Conservation (phyloP, 2,329 filamentous ascomycete species). For the Ploettnerulaceae sp. region DNA sequence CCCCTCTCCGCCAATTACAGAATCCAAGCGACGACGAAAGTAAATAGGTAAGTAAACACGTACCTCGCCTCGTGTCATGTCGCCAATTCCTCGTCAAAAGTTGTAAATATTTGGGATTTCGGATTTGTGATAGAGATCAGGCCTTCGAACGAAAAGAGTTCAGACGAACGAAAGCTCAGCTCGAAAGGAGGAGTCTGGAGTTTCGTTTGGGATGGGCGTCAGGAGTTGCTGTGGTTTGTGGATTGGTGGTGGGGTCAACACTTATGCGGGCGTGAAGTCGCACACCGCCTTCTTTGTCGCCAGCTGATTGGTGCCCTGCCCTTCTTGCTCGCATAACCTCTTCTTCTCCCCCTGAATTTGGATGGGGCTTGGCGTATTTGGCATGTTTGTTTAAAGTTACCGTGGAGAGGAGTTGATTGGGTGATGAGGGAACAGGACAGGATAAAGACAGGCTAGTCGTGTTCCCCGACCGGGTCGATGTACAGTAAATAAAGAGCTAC, state of each 20-base stretch:
- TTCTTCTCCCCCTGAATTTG: too few species aligned
- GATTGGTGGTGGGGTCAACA: not conserved
- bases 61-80: conserved; percentile 31
- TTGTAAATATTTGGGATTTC: not conserved
- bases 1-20: not conserved
- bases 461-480: too few species aligned
- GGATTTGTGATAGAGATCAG: not conserved
- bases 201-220: conserved; percentile 1
- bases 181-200: not conserved
- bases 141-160: not conserved
- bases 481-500: too few species aligned
- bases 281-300: too few species aligned
- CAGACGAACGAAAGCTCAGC: not conserved
- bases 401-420: too few species aligned
- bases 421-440: too few species aligned
- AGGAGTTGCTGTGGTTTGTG: conserved; percentile 3
- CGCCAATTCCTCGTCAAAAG: conserved; percentile 8
- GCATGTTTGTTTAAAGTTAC: too few species aligned
- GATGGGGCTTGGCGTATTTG: too few species aligned
- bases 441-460: too few species aligned
- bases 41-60: conserved; percentile 8
- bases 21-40: not conserved
- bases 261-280: not conserved
- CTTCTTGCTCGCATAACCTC: too few species aligned
- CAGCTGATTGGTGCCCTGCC: too few species aligned